Percentiles rank a stretch among this genome's conserved stretches.
Evolutionary conservation across 1,139 yeast genomes (phyloP).

Genomic region (Magnusiomyces ingens): DNA sequence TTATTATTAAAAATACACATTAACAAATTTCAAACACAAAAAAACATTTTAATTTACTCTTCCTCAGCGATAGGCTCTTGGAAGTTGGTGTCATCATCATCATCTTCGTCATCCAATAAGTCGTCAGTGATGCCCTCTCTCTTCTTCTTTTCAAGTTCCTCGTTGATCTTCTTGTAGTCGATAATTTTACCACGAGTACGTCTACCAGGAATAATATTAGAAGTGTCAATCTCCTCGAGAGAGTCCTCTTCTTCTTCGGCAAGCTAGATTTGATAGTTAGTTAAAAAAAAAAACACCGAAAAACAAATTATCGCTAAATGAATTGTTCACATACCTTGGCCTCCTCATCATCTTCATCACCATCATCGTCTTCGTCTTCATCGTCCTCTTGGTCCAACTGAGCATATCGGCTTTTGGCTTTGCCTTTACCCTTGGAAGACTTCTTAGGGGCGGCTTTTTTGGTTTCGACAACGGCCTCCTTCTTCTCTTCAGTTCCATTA

Average conservation of each 20-base stretch:
- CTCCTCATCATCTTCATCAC: conserved; percentile 26
- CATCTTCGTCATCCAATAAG: conserved; percentile 30
- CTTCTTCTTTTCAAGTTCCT: conserved; percentile 45
- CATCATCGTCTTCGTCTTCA: conserved; percentile 33
- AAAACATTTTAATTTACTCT: background rate
- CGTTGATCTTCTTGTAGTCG: conserved; percentile 82
- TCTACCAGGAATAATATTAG: conserved; percentile 74
- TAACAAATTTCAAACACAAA: background rate
- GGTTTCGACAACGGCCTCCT: background rate
- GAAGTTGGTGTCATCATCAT: conserved; percentile 34
- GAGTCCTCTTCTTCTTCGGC: conserved; percentile 63
- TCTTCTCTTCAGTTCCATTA: background rate
- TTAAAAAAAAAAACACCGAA: conserved; percentile 7
- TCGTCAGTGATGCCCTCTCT: conserved; percentile 36
- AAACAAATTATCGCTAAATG: conserved; percentile 19
- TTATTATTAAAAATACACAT: background rate
- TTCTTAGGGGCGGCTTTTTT: conserved; percentile 2
- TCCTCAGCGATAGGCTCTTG: conserved; percentile 30
- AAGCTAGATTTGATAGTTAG: conserved; percentile 15
- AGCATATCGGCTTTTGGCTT: conserved; percentile 21
- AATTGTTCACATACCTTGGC: conserved; percentile 25
- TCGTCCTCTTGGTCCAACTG: conserved; percentile 35
- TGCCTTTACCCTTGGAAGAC: conserved; percentile 22
- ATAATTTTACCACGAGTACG: conserved; percentile 88
- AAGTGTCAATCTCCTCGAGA: conserved; percentile 71